Evolutionary conservation across 345 rosid species (phyloP), one percentile per base, ranked within the genome.

Genomic region (Brassica cretica): DNA sequence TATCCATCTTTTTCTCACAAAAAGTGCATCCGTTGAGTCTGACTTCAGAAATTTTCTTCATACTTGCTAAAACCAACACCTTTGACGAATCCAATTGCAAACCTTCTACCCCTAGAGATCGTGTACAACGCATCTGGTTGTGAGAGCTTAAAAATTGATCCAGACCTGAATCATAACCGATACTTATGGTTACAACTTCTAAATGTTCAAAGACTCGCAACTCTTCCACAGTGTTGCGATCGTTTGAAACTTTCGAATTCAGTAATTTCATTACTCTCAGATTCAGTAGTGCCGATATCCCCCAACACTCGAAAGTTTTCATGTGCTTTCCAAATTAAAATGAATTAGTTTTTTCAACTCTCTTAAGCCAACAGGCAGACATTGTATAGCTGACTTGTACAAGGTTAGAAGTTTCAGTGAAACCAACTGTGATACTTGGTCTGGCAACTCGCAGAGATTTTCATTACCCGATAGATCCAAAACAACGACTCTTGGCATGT

Each of bases 321-420:
- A 6, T 68, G 5, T 1, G 25, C 64, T 6, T 6, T 33, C 66
- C 16, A 74, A 69, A 69, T 74, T 7, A 60, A 49, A 33, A 24
- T 79, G 60, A 19, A 24, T 21, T 11, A 73, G 14, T 0, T 46
- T 73, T 12, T 27, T 55, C 70, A 79, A 21, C 29, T 60, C 51
- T 37, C 14, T 59, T 7, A 78, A 10, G 21, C 62, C 70, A 0
- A 2, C 6, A 16, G 75, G 62, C 25, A 72, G 8, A 53, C 9
- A 15, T 0, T 6, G 21, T 16, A 55, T 55, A 2, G 1, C 9
- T 55, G 24, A 16, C 6, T 21, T 21, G 24, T 21, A 21, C 24
- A 21, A 21, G 24, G 2, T 21, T 21, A 21, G 24, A 21, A 21
- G 24, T 21, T 21, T 21, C 0, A 21, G 24, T 21, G 24, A 21